phyloP scores from a whole-genome alignment of 805 yeast genomes.

The Candida caryicola region DNA sequence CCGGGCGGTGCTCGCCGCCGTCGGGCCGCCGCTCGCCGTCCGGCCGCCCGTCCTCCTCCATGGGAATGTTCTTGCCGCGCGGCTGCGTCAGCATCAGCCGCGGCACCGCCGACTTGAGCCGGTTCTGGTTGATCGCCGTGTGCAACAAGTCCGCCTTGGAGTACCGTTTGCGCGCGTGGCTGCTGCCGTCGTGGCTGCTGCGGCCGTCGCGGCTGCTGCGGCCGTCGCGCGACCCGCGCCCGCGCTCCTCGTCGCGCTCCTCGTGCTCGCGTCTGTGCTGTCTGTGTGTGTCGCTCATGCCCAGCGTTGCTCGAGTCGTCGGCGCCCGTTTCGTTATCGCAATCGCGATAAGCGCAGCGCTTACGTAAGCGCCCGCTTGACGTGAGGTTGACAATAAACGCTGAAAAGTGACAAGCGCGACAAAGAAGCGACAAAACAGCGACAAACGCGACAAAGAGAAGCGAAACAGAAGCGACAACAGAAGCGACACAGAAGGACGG shows the following conservation, averaged over 20 bases:
- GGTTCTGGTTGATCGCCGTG: constrained; percentile 13
- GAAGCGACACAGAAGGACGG: no score
- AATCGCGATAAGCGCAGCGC: no score
- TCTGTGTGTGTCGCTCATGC: background rate
- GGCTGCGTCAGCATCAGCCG: constrained; percentile 11
- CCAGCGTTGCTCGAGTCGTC: no score
- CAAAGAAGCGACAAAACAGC: no score
- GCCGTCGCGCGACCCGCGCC: background rate
- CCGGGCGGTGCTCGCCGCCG: background rate
- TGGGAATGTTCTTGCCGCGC: constrained; percentile 7
- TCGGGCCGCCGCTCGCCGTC: background rate
- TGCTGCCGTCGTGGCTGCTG: background rate
- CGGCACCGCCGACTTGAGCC: constrained; percentile 8
- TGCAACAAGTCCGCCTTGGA: constrained; percentile 10
- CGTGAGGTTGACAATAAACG: no score
- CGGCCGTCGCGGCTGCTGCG: background rate
- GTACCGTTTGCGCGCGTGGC: constrained; percentile 1
- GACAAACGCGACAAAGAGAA: no score
- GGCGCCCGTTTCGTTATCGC: no score
- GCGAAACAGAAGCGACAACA: no score
- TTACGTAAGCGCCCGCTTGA: no score
- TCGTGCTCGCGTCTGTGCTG: background rate
- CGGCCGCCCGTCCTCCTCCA: constrained; percentile 8
- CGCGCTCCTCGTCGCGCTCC: background rate
- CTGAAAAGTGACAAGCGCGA: no score